Base-by-base conservation (phyloP, 768 basidiomycete genomes). In the Amanita polypyramis region DNA sequence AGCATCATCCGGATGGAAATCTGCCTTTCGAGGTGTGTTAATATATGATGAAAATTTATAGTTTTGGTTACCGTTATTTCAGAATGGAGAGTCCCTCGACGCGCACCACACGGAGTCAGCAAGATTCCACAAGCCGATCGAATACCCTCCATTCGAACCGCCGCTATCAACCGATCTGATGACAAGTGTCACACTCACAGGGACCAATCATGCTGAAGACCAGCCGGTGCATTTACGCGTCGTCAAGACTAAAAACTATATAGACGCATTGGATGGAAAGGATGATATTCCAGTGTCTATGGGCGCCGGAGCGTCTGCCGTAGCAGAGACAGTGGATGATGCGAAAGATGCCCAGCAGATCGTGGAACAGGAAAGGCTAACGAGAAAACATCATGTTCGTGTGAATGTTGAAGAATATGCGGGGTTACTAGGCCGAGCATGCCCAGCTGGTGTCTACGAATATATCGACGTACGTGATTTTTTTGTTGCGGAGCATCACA, bases 161-260 rank as follows among this genome's bases (percentile, higher is more conserved):
- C 88, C 91, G 5, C 70, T 98, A 11, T 91, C 89, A 4, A 97
- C 95, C 23, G 95, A 98, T 61, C 70, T 99, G 57, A 72, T 98
- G 62, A 98, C 91, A 0, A 86, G 85, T 29, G 75, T 99, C 32
- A 74, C 87, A 2, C 74, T 96, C 37, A 96, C 95, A 5, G 89
- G 87, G 0, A 97, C 95, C 12, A 95, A 95, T 60, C 95, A 98
- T 58, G 82, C 86, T n/a, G 95, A 99, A 62, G 92, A 97, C 62
- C 92, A 97, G 62, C 91, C 85, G 2, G 70, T 90, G 11, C 96
- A 99, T 65, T 70, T 98, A 41, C 74, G 85, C 27, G 77, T 96
- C 2, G 61, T 80, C 41, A 57, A 58, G 25, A 70, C 67, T 1
- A 47, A 40, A 1, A 55, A 59, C 25, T 70, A 58, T 33, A 51